phyloP scores from a whole-genome alignment of 768 basidiomycete species.

The Pulveroboletus sp. region DNA sequence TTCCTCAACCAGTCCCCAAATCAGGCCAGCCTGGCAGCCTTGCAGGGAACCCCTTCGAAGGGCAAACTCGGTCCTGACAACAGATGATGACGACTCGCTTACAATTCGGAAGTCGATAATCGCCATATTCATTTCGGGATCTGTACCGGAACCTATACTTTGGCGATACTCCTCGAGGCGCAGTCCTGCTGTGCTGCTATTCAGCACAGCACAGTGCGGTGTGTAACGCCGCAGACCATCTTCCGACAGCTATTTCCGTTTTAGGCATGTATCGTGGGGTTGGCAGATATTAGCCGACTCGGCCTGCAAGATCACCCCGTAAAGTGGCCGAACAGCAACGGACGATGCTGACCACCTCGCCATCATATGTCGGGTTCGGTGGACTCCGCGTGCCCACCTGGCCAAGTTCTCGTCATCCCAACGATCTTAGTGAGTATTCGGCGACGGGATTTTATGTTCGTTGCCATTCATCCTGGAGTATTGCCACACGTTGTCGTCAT shows the following conservation, averaged over 20 bases:
- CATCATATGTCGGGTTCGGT: neutral
- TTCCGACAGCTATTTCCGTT: conserved; percentile 1
- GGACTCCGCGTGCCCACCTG: neutral
- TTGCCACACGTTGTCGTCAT: conserved; percentile 8
- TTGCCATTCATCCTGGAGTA: neutral
- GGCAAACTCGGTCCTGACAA: neutral
- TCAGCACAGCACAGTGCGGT: conserved; percentile 11
- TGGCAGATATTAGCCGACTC: neutral
- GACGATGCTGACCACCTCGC: neutral
- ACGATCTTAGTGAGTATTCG: neutral
- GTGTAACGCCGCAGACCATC: conserved; percentile 2
- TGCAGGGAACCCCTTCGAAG: neutral
- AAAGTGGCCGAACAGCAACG: neutral
- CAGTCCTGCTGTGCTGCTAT: conserved; percentile 14
- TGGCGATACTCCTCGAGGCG: conserved; percentile 10
- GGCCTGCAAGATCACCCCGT: neutral
- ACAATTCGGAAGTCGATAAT: conserved; percentile 5
- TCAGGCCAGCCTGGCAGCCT: neutral
- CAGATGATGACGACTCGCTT: neutral
- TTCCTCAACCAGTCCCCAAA: neutral
- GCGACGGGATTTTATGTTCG: conserved; percentile 4
- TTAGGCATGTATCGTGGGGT: conserved; percentile 8
- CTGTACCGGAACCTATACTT: conserved; percentile 6
- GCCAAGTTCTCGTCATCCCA: neutral
- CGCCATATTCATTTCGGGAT: conserved; percentile 8